A percentile compares a stretch with the other conserved stretches of the same genome.
Conservation (phyloP, 192 early-diverging fungal species). For the Entomortierella chlamydospora region DNA sequence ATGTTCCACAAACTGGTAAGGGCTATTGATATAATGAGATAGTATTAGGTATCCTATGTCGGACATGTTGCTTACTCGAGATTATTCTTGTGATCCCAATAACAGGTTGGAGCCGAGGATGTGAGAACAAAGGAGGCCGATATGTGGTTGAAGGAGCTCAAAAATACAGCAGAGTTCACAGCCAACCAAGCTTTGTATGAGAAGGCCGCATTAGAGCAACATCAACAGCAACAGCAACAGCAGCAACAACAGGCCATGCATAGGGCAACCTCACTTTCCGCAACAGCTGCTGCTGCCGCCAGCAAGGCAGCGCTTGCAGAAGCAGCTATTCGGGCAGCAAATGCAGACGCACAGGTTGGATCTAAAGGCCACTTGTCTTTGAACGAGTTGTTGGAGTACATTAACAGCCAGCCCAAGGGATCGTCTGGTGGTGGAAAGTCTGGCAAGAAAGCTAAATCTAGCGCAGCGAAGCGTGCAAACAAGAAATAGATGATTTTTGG, state of each 20-base stretch:
- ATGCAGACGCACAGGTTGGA: constrained; percentile 48
- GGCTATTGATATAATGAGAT: neutral
- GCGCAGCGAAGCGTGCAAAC: constrained; percentile 30
- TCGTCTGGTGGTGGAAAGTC: constrained; percentile 21
- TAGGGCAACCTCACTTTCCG: constrained; percentile 30
- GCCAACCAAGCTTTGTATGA: constrained; percentile 42
- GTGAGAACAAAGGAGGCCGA: constrained; percentile 77
- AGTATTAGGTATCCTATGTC: neutral
- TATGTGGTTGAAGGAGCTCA: constrained; percentile 73
- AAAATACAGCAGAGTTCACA: constrained; percentile 45
- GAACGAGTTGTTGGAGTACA: constrained; percentile 82
- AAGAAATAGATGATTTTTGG: constrained; percentile 26
- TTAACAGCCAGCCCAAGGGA: constrained; percentile 55
- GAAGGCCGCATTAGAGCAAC: constrained; percentile 29
- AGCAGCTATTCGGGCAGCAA: constrained; percentile 50
- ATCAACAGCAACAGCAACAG: constrained; percentile 28
- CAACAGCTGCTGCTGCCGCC: constrained; percentile 55
- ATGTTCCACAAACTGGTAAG: constrained; percentile 67
- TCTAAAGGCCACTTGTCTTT: constrained; percentile 79
- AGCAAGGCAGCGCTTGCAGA: constrained; percentile 35
- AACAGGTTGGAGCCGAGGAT: constrained; percentile 76
- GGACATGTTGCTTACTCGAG: neutral
- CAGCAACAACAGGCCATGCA: constrained; percentile 20
- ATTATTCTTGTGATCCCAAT: neutral
- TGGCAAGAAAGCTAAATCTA: constrained; percentile 31